phyloP scores from a whole-genome alignment of 148 eudicot genomes.

The Agrostemma githago region DNA sequence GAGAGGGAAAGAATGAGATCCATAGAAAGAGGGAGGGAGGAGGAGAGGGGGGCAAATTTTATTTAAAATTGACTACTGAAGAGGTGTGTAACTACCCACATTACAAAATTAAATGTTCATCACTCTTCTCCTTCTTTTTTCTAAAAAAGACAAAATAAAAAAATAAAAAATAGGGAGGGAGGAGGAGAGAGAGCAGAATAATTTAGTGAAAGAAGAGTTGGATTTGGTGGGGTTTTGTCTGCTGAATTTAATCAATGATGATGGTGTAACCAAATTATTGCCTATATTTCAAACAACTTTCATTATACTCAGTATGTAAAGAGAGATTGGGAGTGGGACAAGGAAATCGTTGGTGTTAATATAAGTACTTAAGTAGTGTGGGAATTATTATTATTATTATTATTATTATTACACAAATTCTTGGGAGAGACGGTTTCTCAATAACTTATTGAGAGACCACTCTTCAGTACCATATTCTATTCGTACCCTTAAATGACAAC shows the following conservation, averaged over 20 bases:
- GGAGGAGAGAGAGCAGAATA: slow-evolving; percentile 7
- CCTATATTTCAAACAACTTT: background rate
- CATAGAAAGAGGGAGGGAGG: slow-evolving; percentile 8
- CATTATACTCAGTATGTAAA: background rate
- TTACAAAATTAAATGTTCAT: slow-evolving; percentile 15
- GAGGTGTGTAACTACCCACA: slow-evolving; percentile 23
- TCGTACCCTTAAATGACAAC: too few species aligned
- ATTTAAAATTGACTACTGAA: slow-evolving; percentile 16
- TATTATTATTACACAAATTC: too few species aligned
- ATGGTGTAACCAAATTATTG: background rate
- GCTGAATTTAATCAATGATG: background rate
- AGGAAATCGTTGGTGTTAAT: slow-evolving; percentile 28
- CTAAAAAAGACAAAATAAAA: background rate
- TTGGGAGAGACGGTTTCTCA: too few species aligned
- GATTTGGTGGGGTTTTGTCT: slow-evolving; percentile 35
- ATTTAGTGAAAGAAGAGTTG: slow-evolving; percentile 22
- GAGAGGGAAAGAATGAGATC: slow-evolving; percentile 25
- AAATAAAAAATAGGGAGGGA: background rate
- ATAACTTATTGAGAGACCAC: too few species aligned
- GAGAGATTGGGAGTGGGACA: slow-evolving; percentile 24
- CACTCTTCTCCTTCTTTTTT: background rate
- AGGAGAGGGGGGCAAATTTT: background rate
- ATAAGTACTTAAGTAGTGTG: slow-evolving; percentile 10
- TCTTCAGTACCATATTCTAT: too few species aligned
- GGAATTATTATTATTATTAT: slow-evolving; percentile 7